phyloP scores from a whole-genome alignment of 2,329 filamentous ascomycete genomes.

The Fusarium liriodendri region DNA sequence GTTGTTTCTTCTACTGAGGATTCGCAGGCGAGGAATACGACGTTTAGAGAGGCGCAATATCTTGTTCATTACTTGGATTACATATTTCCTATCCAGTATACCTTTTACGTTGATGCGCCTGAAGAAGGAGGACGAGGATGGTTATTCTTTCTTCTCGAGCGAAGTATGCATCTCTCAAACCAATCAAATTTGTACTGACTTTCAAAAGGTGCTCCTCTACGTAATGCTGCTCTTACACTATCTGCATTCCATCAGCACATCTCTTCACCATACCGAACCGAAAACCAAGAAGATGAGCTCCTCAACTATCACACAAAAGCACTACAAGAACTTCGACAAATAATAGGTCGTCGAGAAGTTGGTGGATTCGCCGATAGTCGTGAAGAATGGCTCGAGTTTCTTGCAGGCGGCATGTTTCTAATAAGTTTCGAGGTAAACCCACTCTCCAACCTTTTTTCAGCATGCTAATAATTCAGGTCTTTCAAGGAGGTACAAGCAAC shows the following conservation, averaged over 20 bases:
- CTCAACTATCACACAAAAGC: constrained; percentile 43
- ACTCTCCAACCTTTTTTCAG: neutral
- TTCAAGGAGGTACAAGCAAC: constrained; percentile 31
- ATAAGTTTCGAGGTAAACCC: constrained; percentile 42
- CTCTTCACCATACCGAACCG: constrained; percentile 26
- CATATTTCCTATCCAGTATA: constrained; percentile 43
- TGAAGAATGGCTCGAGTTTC: constrained; percentile 41
- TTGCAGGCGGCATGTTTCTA: constrained; percentile 40
- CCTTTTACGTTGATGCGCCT: constrained; percentile 41
- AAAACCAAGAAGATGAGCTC: constrained; percentile 34
- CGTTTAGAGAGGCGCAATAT: constrained; percentile 41
- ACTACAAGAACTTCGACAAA: constrained; percentile 39
- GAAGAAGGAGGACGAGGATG: constrained; percentile 42
- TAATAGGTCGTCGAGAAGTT: constrained; percentile 18
- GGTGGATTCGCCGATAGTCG: constrained; percentile 15
- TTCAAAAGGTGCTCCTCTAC: constrained; percentile 31
- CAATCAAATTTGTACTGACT: neutral
- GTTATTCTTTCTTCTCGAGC: constrained; percentile 37
- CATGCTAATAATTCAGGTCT: constrained; percentile 8
- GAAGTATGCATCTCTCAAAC: neutral
- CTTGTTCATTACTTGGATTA: constrained; percentile 45
- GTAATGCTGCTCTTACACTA: constrained; percentile 41
- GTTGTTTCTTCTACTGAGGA: neutral
- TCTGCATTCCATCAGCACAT: constrained; percentile 44
- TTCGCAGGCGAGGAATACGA: constrained; percentile 1